Evolutionary conservation across 176 grass and related monocot genomes (phyloP), one percentile per base, ranked within the genome.

Genomic region (Carex cristatella): DNA sequence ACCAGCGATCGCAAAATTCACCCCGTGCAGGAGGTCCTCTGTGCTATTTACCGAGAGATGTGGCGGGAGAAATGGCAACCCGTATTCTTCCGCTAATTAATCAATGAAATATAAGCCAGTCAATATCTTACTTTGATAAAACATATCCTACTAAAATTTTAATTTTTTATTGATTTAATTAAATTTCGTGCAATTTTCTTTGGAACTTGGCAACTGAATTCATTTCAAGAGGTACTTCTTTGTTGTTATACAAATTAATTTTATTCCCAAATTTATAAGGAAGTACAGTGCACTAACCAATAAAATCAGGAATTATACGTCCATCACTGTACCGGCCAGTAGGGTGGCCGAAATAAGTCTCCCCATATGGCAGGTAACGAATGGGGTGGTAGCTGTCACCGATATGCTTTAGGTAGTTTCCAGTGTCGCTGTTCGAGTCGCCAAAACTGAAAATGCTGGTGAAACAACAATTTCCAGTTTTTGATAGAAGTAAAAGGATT

Each of bases 231-330:
- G n/a, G 9, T 73, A 23, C 42, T 46, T 19, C 1, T 23, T 72
- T 23, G 40, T 3, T 38, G 16, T 23, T 23, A 23, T 23, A 23
- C 23, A 23, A 23, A 70, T 7, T 13, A 10, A 10, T 3, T 40
- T 16, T 16, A 7, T 38, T 0, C 13, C 33, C 2, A 69, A 69
- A 38, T 69, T 69, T 1, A 69, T 18, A 66, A 16, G 13, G 15
- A 16, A 23, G 27, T 33, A 79, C 28, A 15, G 5, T 40, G 15
- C 12, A 82, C 89, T 84, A 69, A 97, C 94, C 90, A 61, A 97
- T 89, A 87, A 97, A 97, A 90, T 97, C 94, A 56, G 94, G 88
- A 79, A 97, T 86, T 72, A 97, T 81, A 32, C 94, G 94, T 12
- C 94, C 94, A 70, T 97, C 83, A 51, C 88, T 90, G 4, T 86